phyloP scores from a whole-genome alignment of 2,329 filamentous ascomycete genomes.

The Fusarium anthophilum region DNA sequence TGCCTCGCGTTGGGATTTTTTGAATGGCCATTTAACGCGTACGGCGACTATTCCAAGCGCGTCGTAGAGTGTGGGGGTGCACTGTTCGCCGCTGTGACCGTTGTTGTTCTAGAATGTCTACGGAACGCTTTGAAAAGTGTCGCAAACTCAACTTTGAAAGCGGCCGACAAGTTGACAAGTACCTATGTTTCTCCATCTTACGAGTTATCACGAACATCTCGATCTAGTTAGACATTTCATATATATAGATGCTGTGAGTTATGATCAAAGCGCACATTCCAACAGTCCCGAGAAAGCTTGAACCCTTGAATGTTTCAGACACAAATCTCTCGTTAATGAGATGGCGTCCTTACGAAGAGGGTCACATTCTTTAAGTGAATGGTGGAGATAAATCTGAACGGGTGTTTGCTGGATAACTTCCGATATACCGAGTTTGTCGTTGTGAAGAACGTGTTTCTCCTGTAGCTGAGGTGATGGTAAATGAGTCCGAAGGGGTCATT shows the following conservation, averaged over 20 bases:
- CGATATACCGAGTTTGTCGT: neutral
- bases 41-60: slow-evolving; percentile 31
- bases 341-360: neutral
- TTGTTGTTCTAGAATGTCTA: slow-evolving; percentile 25
- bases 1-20: slow-evolving; percentile 6
- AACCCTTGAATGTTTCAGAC: slow-evolving; percentile 8
- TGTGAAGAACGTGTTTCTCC: neutral
- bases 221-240: neutral
- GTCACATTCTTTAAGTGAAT: slow-evolving; percentile 25
- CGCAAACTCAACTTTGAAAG: neutral
- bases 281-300: neutral
- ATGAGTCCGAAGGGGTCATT: slow-evolving; percentile 6
- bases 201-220: slow-evolving; percentile 6
- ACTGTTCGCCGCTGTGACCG: neutral
- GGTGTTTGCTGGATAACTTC: neutral
- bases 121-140: slow-evolving; percentile 8
- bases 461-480: slow-evolving; percentile 22
- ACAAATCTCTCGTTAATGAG: slow-evolving; percentile 25
- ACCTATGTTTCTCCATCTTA: slow-evolving; percentile 24
- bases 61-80: slow-evolving; percentile 33
- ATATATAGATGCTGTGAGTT: neutral
- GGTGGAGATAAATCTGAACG: slow-evolving; percentile 29
- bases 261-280: slow-evolving; percentile 19
- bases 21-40: slow-evolving; percentile 22
- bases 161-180: slow-evolving; percentile 12